These are phyloP conservation scores for Aureobasidium sp. DNA, from an alignment of 2,329 filamentous ascomycete species.

Conservation along the genomic window DNA sequence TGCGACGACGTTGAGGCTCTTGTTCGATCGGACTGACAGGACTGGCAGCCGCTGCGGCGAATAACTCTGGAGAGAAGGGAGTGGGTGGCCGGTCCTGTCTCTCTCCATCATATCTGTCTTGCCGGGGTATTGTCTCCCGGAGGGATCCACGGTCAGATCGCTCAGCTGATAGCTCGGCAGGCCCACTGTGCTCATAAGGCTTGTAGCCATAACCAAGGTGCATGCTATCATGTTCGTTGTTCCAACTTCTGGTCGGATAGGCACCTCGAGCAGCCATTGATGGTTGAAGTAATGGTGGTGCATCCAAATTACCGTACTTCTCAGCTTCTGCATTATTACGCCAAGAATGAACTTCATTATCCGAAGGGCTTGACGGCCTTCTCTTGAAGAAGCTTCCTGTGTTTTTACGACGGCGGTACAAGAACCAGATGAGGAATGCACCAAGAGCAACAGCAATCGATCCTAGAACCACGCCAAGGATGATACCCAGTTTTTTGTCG, in stretches of 20 bases:
- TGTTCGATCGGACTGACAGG: slow-evolving; percentile 6
- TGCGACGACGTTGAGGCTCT: not conserved
- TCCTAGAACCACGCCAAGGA: slow-evolving; percentile 20
- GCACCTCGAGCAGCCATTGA: not conserved
- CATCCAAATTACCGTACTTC: not conserved
- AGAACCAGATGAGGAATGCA: slow-evolving; percentile 17
- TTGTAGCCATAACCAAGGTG: not conserved
- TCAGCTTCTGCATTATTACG: not conserved
- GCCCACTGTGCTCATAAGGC: not conserved
- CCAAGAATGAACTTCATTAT: slow-evolving; percentile 4
- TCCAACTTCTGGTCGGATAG: not conserved
- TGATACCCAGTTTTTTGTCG: slow-evolving; percentile 19
- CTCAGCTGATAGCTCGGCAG: slow-evolving; percentile 11
- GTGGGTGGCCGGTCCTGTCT: not conserved
- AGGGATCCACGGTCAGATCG: not conserved
- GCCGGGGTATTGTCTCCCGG: not conserved
- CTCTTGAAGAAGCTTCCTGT: slow-evolving; percentile 16
- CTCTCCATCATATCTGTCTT: not conserved
- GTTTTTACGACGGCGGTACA: slow-evolving; percentile 18
- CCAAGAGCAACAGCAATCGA: slow-evolving; percentile 18
- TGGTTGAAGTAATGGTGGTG: not conserved
- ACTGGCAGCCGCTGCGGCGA: not conserved
- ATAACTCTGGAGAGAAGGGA: slow-evolving; percentile 4
- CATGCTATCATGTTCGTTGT: not conserved
- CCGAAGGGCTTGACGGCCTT: slow-evolving; percentile 4